Evolutionary conservation across 1,284 basidiomycete species (phyloP), one percentile per base, ranked within the genome.

Genomic region (Boletus smithii): DNA sequence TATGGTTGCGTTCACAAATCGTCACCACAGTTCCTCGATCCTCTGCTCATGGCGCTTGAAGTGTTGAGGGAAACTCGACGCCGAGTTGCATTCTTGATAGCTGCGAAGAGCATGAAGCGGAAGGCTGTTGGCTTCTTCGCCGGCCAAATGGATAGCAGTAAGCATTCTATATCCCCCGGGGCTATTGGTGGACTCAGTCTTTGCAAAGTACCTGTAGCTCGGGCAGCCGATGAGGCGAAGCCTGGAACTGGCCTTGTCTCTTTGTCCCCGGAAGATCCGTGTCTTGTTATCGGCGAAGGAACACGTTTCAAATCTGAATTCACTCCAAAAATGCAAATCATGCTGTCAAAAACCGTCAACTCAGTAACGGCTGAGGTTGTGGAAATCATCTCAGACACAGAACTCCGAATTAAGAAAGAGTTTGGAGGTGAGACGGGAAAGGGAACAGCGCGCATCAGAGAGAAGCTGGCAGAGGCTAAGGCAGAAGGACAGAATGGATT

Each of bases 21-120:
- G 30, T 49, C 42, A 33, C 32, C 46, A 16, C 54, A 99, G 90
- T 99, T 99, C 69, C 80, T 99, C 46, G 97, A 99, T 64, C 95
- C 97, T 8, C 71, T 99, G 38, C 76, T 99, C 36, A 73, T 99
- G 37, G 85, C 83, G 52, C 81, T 91, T 42, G 91, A 98, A 69
- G 94, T 95, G 8, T 79, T 88, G 62, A 80, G 87, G 49, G 92
- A 97, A 67, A 88, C 88, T 2, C 79, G 83, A 16, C 79, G 97
- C 36, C 80, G 85, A 57, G 90, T 97, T 10, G 85, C 88, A 50
- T 95, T 97, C 63, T 75, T 99, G 34, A 89, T 88, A 23, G 97
- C 97, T n/a, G 94, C 94, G 3, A 91, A 90, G 66, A 93, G 89
- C 60, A 83, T 95, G 87, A 74, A 90, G 56, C 75, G 91, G 35